Percentiles rank a stretch among this genome's conserved stretches.
phyloP scores from a whole-genome alignment of 2,329 filamentous ascomycete species.

The Aureobasidium namibiae region DNA sequence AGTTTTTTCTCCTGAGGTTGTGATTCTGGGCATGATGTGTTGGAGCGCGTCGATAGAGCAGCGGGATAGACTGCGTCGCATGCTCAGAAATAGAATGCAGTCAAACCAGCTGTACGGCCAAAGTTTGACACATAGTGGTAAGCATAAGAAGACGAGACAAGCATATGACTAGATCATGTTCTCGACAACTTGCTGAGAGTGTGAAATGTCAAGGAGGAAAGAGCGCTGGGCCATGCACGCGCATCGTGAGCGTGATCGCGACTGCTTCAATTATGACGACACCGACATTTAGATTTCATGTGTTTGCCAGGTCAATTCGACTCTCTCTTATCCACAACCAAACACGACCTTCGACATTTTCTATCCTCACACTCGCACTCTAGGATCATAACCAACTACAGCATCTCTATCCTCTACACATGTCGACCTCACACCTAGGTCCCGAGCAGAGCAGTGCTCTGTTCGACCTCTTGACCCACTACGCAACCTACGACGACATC shows the following conservation, averaged over 20 bases:
- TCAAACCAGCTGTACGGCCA: background rate
- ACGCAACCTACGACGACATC: constrained; percentile 56
- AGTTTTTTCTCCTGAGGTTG: no score
- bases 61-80: background rate
- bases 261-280: background rate
- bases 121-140: background rate
- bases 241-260: background rate
- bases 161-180: no score
- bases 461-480: constrained; percentile 47
- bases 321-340: background rate
- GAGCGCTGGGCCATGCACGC: background rate
- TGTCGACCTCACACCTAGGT: constrained; percentile 5
- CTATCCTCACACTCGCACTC: background rate
- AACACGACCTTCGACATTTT: background rate
- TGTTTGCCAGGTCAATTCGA: background rate
- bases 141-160: background rate
- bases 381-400: background rate
- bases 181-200: background rate
- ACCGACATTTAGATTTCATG: background rate
- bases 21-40: no score
- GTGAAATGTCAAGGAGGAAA: background rate
- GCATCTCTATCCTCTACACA: background rate
- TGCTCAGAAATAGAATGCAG: background rate
- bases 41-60: no score
- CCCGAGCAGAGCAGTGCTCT: constrained; percentile 41